Conservation (phyloP, 208 protist species). For the Crithidia mellificae region DNA sequence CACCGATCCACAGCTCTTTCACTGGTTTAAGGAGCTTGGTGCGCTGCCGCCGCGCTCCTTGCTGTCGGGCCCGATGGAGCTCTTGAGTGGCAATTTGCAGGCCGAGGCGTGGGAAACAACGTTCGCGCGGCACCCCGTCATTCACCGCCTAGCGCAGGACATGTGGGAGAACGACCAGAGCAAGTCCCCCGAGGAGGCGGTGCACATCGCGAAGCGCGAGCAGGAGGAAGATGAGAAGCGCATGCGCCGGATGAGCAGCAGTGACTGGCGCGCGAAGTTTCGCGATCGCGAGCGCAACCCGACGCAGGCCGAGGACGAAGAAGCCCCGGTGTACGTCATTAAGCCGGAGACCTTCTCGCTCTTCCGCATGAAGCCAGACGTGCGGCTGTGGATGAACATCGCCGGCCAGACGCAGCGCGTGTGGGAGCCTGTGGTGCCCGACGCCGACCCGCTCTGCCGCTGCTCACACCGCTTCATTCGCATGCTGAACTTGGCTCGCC, state of each 20-base stretch:
- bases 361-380: conserved; percentile 74
- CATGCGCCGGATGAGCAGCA: conserved; percentile 90
- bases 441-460: conserved; percentile 71
- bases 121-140: conserved; percentile 75
- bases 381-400: conserved; percentile 76
- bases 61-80: conserved; percentile 69
- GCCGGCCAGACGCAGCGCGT: conserved; percentile 73
- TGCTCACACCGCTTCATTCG: conserved; percentile 73
- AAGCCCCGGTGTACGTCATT: conserved; percentile 81
- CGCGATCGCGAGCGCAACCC: conserved; percentile 85
- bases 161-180: conserved; percentile 81
- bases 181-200: conserved; percentile 73
- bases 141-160: conserved; percentile 80
- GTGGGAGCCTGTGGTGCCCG: conserved; percentile 74
- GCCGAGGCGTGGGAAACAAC: conserved; percentile 76
- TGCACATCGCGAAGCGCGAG: conserved; percentile 67
- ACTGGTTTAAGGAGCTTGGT: conserved; percentile 90
- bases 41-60: conserved; percentile 75
- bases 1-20: conserved; percentile 88
- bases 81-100: conserved; percentile 70
- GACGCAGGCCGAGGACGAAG: conserved; percentile 73
- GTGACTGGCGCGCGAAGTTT: conserved; percentile 86
- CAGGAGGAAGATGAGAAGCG: conserved; percentile 85
- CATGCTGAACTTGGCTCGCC: conserved; percentile 83
- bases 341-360: conserved; percentile 82